Conservation (phyloP, 768 basidiomycete species). For the Amanita pallidorosea region DNA sequence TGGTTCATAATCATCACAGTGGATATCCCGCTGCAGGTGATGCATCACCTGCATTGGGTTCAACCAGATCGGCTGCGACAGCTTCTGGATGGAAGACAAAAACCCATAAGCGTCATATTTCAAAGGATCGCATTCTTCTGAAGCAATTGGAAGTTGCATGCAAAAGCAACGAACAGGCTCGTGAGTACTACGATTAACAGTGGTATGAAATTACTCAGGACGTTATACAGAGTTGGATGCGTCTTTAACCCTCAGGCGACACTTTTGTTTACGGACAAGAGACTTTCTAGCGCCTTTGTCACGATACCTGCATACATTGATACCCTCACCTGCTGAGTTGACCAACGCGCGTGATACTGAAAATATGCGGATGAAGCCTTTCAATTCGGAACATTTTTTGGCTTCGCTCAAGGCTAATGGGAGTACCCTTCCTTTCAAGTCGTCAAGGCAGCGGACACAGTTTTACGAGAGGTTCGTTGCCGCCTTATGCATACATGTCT, state of each 20-base stretch:
- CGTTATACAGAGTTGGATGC: slow-evolving; percentile 41
- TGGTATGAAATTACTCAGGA: background rate
- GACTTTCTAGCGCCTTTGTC: slow-evolving; percentile 83
- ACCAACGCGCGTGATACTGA: slow-evolving; percentile 20
- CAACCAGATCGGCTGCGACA: slow-evolving; percentile 31
- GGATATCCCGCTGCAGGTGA: slow-evolving; percentile 8
- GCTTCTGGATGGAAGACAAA: slow-evolving; percentile 67
- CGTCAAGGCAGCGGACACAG: slow-evolving; percentile 47
- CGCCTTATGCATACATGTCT: background rate
- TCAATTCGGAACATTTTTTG: slow-evolving; percentile 60
- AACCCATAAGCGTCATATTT: slow-evolving; percentile 74
- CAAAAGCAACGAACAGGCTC: slow-evolving; percentile 31
- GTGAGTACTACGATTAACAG: slow-evolving; percentile 27
- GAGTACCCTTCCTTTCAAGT: slow-evolving; percentile 65
- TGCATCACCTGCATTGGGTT: background rate
- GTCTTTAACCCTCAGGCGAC: slow-evolving; percentile 59
- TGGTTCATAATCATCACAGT: slow-evolving; percentile 1
- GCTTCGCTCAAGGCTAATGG: slow-evolving; percentile 63
- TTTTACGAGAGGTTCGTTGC: slow-evolving; percentile 50
- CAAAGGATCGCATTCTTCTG: slow-evolving; percentile 70
- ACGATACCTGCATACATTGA: slow-evolving; percentile 82
- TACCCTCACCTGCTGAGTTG: slow-evolving; percentile 57
- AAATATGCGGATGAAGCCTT: slow-evolving; percentile 50
- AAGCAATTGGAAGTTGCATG: slow-evolving; percentile 61
- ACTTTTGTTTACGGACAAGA: slow-evolving; percentile 80